Evolutionary conservation across 306 rosid genomes (phyloP), one percentile per base, ranked within the genome.

Genomic region (Pterocarpus macrocarpus): DNA sequence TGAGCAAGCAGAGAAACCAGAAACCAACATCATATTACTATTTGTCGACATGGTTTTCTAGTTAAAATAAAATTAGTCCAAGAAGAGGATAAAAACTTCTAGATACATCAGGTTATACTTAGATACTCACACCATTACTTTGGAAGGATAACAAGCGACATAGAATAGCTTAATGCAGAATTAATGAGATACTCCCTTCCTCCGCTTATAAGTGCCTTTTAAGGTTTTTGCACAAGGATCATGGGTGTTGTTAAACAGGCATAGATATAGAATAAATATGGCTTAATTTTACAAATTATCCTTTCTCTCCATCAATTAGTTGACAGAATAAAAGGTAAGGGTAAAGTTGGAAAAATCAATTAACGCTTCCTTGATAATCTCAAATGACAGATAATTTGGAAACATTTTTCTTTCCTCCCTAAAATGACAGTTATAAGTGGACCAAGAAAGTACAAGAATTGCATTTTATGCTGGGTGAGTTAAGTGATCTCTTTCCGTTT

Each of bases 21-120:
- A 74, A 32, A 49, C 16, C 53, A 39, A 43, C 5, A 49, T 47
- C 63, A 64, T 72, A 64, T 34, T 66, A 22, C 36, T 64, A 12
- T 28, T 68, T 17, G 9, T 39, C 55, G 61, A 70, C 39, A 58
- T 43, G 53, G 35, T 7, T 14, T n/a, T 63, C 52, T 69, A 69
- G 68, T 75, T 75, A 45, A 75, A 72, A 70, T 52, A 52, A 57
- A 59, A 73, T 35, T 14, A 65, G 41, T 68, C 47, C 73, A 58
- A 49, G 69, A 64, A 11, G 80, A 66, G 44, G 72, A 65, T 33
- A 45, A 50, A 73, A 57, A 39, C 66, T 69, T 28, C 35, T 30
- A 44, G 30, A 34, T 50, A 53, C 15, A 62, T 47, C 43, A 58
- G 16, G 70, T 50, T 55, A 69, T 53, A 66, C 69, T 64, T 73